phyloP scores from a whole-genome alignment of 176 grass and related monocot genomes.

The Avena sativa region DNA sequence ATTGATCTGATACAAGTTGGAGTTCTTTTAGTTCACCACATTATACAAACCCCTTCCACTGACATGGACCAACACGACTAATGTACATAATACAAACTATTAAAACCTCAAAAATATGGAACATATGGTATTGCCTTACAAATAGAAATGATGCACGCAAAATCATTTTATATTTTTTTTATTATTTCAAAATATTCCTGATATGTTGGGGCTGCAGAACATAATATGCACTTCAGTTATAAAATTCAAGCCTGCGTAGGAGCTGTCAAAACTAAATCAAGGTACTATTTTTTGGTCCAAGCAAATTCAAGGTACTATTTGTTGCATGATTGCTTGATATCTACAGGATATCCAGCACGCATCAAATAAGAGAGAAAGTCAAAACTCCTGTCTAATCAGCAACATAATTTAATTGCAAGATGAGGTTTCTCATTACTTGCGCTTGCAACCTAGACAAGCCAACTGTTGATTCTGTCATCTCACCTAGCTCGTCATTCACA shows the following conservation, averaged over 20 bases:
- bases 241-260: constrained; percentile 1
- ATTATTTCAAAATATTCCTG: constrained; percentile 3
- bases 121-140: neutral
- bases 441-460: constrained; percentile 36
- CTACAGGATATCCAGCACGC: constrained; percentile 30
- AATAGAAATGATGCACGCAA: neutral
- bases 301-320: constrained; percentile 39
- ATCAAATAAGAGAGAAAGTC: constrained; percentile 47
- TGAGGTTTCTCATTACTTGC: constrained; percentile 14
- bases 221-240: neutral
- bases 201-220: neutral
- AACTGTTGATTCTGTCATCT: constrained; percentile 25
- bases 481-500: constrained; percentile 37
- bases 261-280: constrained; percentile 33
- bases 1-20: neutral
- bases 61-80: neutral
- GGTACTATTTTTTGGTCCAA: constrained; percentile 27
- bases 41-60: neutral
- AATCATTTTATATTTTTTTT: neutral
- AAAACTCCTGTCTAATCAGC: constrained; percentile 43
- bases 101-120: neutral
- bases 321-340: constrained; percentile 52
- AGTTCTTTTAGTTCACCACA: constrained; percentile 14
- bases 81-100: neutral
- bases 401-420: constrained; percentile 34